Evolutionary conservation across 2,329 filamentous ascomycete species (phyloP), one percentile per base, ranked within the genome.

Genomic region (Phialocephala subalpina): DNA sequence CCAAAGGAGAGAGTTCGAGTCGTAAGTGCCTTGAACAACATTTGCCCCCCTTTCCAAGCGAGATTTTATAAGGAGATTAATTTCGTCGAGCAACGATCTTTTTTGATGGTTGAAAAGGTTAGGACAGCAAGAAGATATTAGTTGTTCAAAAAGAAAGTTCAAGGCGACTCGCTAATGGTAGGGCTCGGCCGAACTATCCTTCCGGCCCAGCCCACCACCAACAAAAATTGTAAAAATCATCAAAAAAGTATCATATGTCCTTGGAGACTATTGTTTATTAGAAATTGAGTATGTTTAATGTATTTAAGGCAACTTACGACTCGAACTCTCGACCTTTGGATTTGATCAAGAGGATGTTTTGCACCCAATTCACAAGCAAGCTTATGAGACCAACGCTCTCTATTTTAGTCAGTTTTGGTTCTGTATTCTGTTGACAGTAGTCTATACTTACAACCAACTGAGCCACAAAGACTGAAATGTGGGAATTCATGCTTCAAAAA

Each of bases 271-370:
- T 12, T 40, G 3, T 12, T 40, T 40, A 16, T 40, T 12, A 40
- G 36, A 40, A 3, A 7, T 36, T 6, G 35, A 36, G 7, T 12
- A 36, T 7, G 35, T 6, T 7, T 36, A 12, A 36, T 6, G 7
- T 7, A 16, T 12, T 40, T 2, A 40, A 11, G 36, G 8, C 36
- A 16, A 40, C 36, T 40, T 40, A 40, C 36, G 80, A 73, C 75
- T 81, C 78, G 84, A 85, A 78, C 83, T 84, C 80, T 78, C 78
- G 80, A 65, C 63, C 80, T 82, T 81, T 81, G 80, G 75, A 79
- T 78, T 18, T 14, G 55, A 29, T 38, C n/a, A n/a, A n/a, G n/a
- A 58, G 42, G 35, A 20, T 33, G 56, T 63, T 7, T 35, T 9
- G 27, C 61, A 60, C 27, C 18, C 36, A 56, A 33, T 14, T 66